A percentile compares a stretch with the other conserved stretches of the same genome.
Evolutionary conservation across 169 alveolate species (phyloP).

Genomic region (Prorocentrum cordatum): DNA sequence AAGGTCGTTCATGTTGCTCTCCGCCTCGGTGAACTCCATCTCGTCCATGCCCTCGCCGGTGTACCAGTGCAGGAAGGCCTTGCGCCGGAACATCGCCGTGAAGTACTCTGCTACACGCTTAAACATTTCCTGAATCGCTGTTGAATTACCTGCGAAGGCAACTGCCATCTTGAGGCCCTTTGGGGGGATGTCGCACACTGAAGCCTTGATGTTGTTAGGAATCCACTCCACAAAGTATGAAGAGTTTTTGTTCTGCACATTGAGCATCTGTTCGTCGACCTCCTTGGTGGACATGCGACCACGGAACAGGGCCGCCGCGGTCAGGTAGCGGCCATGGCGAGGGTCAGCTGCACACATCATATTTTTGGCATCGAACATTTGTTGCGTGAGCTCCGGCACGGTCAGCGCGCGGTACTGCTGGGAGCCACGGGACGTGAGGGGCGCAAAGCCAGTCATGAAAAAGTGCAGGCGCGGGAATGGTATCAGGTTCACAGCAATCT

Average conservation of each 20-base stretch:
- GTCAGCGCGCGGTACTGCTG: conserved; percentile 97
- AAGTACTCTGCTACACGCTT: no score
- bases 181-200: no score
- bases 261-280: conserved; percentile 24
- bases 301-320: conserved; percentile 17
- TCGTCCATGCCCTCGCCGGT: no score
- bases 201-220: no score
- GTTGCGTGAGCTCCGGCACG: conserved; percentile 98
- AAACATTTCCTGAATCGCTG: no score
- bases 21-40: no score
- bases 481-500: conserved; percentile 94
- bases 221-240: conserved; percentile 37
- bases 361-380: conserved; percentile 9
- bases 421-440: conserved; percentile 95
- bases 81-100: no score
- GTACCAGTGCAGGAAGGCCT: no score
- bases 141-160: no score
- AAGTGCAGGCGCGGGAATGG: conserved; percentile 97
- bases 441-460: conserved; percentile 97
- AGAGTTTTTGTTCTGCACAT: conserved; percentile 33
- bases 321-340: conserved; percentile 14
- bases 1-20: conserved; percentile 91
- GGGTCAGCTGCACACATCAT: conserved; percentile 21
- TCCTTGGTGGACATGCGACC: conserved; percentile 18
- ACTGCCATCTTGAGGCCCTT: no score